Evolutionary conservation across 2,329 filamentous ascomycete species (phyloP).

Genomic region (Didymella sp.): DNA sequence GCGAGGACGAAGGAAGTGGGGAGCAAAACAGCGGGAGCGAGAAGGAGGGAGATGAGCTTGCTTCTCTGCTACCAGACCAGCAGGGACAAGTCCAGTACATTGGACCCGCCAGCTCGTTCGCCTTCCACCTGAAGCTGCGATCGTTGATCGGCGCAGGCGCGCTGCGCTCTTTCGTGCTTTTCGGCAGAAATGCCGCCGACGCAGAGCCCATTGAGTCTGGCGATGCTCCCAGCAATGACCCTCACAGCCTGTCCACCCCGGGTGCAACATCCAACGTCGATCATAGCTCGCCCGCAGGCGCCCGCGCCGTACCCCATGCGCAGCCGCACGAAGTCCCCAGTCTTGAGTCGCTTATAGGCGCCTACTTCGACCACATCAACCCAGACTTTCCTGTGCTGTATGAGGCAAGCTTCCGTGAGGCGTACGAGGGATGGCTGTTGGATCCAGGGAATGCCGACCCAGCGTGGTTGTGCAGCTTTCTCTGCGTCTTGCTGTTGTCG

Average conservation of each 20-base stretch:
- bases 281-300: constrained; percentile 33
- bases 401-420: constrained; percentile 53
- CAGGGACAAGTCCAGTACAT: constrained; percentile 56
- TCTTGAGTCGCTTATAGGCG: constrained; percentile 48
- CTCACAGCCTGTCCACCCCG: constrained; percentile 29
- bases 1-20: constrained; percentile 21
- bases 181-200: constrained; percentile 52
- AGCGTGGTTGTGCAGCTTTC: constrained; percentile 52
- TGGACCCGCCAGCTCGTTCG: constrained; percentile 53
- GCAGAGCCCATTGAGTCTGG: constrained; percentile 27
- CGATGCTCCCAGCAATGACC: constrained; percentile 21
- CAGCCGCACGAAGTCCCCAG: constrained; percentile 27
- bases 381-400: constrained; percentile 54
- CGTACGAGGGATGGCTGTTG: constrained; percentile 48
- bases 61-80: constrained; percentile 51
- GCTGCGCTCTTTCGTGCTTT: constrained; percentile 50
- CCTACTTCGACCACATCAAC: constrained; percentile 54
- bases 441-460: constrained; percentile 46
- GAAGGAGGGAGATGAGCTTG: constrained; percentile 44
- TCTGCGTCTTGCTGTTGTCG: constrained; percentile 53
- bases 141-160: constrained; percentile 46
- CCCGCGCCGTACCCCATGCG: constrained; percentile 14
- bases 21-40: constrained; percentile 30
- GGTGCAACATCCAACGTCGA: constrained; percentile 30
- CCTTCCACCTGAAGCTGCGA: constrained; percentile 53